Base-by-base conservation (phyloP, 148 eudicot species). In the Rhododendron ovatum region DNA sequence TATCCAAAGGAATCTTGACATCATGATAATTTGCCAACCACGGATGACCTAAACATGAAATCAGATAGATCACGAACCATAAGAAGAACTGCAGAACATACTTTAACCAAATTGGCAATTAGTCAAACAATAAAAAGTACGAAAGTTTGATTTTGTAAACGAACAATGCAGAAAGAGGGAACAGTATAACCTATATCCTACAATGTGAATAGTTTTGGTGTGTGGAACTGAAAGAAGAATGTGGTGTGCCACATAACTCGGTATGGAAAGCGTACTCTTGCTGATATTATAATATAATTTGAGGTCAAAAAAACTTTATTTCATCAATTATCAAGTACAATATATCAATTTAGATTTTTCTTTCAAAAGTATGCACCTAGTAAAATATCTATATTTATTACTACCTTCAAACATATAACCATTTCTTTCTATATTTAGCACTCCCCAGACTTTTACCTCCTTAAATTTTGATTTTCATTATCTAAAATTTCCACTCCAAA, bases 1-100 rank as follows among this genome's bases (percentile, higher is more conserved):
- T 94, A 89, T 96, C 99, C 88, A 95, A 87, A 48, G 99, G 98
- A 74, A 94, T 90, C 90, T 93, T 94, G 80, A 90, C 87, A 82
- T 94, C 98, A 59, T 89, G 95, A 90, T 88, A 90, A 53, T 91
- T 88, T 22, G 92, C 84, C 86, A 96, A 91, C 99, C 99, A 96
- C 50, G 99, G 99, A 93, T 96, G 99, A 93, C 99, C 99, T 96
- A 87, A 74, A 85, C 51, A 90, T 81, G 69, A 83, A 83, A 65
- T 48, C 82, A 50, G n/a, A 50, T 37, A 63, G n/a, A 50, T 37
- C 81, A 63, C 14, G 43, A 84, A 20, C 14, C 22, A 39, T 80
- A 28, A 65, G 30, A 30, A 30, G 84, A 86, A 65, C 47, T 45
- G 71, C 87, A 88, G 50, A 55, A 73, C 39, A 63, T 22, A 22